These are phyloP conservation scores for Cladosporium sp. DNA, from an alignment of 2,329 filamentous ascomycete species.

Conservation along the genomic window DNA sequence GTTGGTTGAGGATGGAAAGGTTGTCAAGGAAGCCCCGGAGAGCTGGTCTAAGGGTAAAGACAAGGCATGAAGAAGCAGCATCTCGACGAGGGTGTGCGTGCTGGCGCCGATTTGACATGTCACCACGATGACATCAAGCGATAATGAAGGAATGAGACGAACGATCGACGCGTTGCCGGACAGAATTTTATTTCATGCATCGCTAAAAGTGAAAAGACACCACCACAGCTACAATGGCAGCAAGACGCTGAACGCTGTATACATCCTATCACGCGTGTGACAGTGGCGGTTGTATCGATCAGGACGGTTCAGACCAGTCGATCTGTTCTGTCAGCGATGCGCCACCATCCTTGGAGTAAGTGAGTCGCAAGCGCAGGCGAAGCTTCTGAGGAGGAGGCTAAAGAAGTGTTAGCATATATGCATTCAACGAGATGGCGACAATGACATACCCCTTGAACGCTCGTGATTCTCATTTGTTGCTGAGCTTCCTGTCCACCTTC, in stretches of 20 bases:
- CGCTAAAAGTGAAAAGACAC: no score
- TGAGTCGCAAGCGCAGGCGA: slow-evolving; percentile 79
- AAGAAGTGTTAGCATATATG: not conserved
- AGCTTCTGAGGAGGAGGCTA: slow-evolving; percentile 68
- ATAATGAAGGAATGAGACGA: no score
- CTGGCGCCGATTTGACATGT: no score
- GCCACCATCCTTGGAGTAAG: slow-evolving; percentile 66
- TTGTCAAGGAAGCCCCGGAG: slow-evolving; percentile 63
- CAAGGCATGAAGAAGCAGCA: slow-evolving; percentile 29
- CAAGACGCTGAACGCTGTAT: slow-evolving; percentile 4
- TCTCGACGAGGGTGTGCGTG: not conserved
- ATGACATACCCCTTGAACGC: slow-evolving; percentile 79
- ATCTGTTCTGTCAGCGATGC: slow-evolving; percentile 83
- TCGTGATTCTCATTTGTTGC: slow-evolving; percentile 83
- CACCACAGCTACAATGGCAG: not conserved
- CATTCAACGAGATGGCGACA: not conserved
- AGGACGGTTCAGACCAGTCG: slow-evolving; percentile 82
- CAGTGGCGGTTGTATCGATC: not conserved
- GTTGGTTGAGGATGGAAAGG: slow-evolving; percentile 67
- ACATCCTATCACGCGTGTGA: not conserved
- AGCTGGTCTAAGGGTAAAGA: slow-evolving; percentile 42
- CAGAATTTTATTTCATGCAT: no score
- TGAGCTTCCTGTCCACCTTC: slow-evolving; percentile 76
- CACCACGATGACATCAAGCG: no score
- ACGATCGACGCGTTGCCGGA: no score